Conservation (phyloP, 176 grass and related monocot genomes). For the Avena sativa region DNA sequence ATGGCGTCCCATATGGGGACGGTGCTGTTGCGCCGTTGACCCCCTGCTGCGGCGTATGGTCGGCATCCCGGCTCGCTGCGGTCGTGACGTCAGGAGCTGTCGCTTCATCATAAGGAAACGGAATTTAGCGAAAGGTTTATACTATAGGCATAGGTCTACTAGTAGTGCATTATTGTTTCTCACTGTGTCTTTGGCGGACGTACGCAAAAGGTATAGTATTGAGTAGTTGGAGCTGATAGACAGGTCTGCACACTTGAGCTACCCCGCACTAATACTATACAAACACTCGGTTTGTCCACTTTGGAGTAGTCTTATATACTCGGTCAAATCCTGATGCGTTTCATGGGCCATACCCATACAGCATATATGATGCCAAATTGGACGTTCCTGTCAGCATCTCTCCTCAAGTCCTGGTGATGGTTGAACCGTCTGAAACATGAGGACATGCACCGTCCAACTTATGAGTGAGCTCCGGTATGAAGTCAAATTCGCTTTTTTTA, state of each 20-base stretch:
- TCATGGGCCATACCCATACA: neutral
- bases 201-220: neutral
- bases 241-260: neutral
- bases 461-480: neutral
- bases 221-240: neutral
- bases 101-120: neutral
- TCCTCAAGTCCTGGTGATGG: neutral
- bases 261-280: neutral
- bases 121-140: too few species aligned
- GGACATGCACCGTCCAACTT: neutral
- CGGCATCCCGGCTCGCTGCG: neutral
- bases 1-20: neutral
- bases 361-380: neutral
- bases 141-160: too few species aligned
- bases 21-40: neutral
- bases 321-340: neutral
- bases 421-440: neutral
- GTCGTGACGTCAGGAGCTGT: neutral
- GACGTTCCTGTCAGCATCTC: neutral
- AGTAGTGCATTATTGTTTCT: neutral
- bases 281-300: neutral
- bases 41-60: neutral
- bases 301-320: neutral
- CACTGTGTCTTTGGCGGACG: neutral
- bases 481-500: neutral